Conservation (phyloP, 1,284 basidiomycete species). For the Meira miltonrushii region DNA sequence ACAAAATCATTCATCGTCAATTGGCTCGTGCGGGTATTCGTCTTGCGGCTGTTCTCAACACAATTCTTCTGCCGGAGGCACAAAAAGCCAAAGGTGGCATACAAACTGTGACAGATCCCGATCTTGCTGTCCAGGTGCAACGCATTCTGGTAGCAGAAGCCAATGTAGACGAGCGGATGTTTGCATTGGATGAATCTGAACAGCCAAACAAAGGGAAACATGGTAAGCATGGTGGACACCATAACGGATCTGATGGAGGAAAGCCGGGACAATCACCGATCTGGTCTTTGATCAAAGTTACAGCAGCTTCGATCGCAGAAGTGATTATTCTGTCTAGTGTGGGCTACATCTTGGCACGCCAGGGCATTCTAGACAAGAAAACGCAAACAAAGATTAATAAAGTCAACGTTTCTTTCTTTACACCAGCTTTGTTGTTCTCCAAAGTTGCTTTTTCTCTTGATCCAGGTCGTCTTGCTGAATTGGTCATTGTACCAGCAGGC, state of each 20-base stretch:
- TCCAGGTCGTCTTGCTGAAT: constrained; percentile 70
- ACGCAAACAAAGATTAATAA: constrained; percentile 65
- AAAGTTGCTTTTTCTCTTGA: constrained; percentile 73
- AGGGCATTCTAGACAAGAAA: constrained; percentile 77
- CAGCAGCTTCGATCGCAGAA: constrained; percentile 67
- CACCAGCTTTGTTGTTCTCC: constrained; percentile 83
- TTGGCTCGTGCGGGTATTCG: constrained; percentile 75
- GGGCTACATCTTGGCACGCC: constrained; percentile 73
- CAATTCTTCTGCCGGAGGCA: constrained; percentile 34
- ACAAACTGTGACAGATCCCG: background rate
- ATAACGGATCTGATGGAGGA: background rate
- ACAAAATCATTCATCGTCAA: constrained; percentile 72
- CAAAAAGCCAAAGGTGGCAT: background rate
- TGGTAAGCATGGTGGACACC: background rate
- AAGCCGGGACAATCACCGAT: constrained; percentile 21
- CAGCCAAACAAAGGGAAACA: background rate
- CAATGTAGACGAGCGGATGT: background rate
- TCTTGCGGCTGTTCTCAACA: constrained; percentile 73
- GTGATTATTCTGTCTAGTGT: constrained; percentile 81
- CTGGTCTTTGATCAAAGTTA: constrained; percentile 36
- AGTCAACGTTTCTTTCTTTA: constrained; percentile 73
- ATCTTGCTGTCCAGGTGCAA: background rate
- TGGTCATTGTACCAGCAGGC: constrained; percentile 85
- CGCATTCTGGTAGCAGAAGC: background rate
- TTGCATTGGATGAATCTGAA: no score